phyloP scores from a whole-genome alignment of 495 filamentous ascomycete genomes.

The Neurospora intermedia region DNA sequence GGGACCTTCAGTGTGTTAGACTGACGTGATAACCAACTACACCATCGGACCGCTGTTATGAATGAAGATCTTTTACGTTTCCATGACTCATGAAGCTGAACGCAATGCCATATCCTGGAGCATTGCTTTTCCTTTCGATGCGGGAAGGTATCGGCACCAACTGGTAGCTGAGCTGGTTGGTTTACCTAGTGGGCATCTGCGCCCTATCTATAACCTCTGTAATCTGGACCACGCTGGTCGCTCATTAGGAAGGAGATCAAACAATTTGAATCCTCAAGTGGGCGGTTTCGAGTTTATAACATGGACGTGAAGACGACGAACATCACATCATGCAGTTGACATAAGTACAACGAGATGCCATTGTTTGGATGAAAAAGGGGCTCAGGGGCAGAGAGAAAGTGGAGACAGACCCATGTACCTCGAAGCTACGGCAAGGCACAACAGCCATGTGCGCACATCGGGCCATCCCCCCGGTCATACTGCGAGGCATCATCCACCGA shows the following conservation, averaged over 20 bases:
- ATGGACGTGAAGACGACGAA: not conserved
- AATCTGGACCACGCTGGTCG: not conserved
- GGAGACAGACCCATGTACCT: not conserved
- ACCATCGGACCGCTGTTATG: not conserved
- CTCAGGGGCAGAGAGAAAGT: not conserved
- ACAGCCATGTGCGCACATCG: not conserved
- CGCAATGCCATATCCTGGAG: not conserved
- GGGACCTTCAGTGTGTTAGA: no score
- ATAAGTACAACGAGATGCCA: not conserved
- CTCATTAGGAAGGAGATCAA: no score
- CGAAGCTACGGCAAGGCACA: not conserved
- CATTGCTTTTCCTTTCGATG: not conserved
- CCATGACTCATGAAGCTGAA: not conserved
- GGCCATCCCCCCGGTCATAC: not conserved
- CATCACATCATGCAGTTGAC: not conserved
- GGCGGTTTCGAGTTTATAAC: not conserved
- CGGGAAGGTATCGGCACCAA: not conserved
- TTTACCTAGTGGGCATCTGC: not conserved
- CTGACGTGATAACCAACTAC: not conserved
- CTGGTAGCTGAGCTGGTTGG: not conserved
- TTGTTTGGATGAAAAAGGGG: not conserved
- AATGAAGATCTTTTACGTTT: not conserved
- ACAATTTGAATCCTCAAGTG: no score
- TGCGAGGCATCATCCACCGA: not conserved
- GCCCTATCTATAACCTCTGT: not conserved